Base-by-base conservation (phyloP, 495 filamentous ascomycete genomes). In the Physcia stellaris region DNA sequence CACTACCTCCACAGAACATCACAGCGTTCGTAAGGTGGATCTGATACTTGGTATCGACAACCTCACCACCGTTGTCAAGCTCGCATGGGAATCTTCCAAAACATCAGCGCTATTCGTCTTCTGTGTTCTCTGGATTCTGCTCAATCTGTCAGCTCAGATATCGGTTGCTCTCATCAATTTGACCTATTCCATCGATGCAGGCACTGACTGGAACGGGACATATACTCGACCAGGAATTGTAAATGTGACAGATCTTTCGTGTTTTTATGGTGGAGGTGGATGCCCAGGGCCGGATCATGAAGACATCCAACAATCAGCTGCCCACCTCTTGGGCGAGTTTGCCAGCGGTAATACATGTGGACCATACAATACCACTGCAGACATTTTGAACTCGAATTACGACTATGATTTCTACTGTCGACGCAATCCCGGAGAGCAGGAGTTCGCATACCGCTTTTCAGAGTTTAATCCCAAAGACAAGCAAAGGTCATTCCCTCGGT, bases 361-460 rank as follows among this genome's bases (percentile, higher is more conserved):
- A 2, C 1, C 24, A n/a, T 50, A 50, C 35, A 28, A 21, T 0
- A 22, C 19, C 4, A 32, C 23, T 5, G 22, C 23, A 2, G 35
- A 44, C 1, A 29, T 46, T 4, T 2, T 36, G 6, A 32, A 22
- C 3, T 39, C 39, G n/a, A 15, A 13, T 17, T 6, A 44, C 5
- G 22, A 47, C 19, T 44, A 24, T 13, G 10, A 10, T 7, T 50
- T 47, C 15, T 47, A 41, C 30, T 51, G 44, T 35, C 26, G 23
- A 18, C 6, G 7, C 4, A 37, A 19, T 15, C 40, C 45, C 10
- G n/a, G n/a, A n/a, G n/a, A n/a, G n/a, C n/a, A n/a, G n/a, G 32
- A 51, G 33, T 51, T 51, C 35, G 34, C 40, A 17, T 48, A 48
- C 26, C 48, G 41, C 6, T 48, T 47, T 35, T 43, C 34, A 2